Conservation (phyloP, 2,329 filamentous ascomycete genomes). For the Aspergillus cejpii region DNA sequence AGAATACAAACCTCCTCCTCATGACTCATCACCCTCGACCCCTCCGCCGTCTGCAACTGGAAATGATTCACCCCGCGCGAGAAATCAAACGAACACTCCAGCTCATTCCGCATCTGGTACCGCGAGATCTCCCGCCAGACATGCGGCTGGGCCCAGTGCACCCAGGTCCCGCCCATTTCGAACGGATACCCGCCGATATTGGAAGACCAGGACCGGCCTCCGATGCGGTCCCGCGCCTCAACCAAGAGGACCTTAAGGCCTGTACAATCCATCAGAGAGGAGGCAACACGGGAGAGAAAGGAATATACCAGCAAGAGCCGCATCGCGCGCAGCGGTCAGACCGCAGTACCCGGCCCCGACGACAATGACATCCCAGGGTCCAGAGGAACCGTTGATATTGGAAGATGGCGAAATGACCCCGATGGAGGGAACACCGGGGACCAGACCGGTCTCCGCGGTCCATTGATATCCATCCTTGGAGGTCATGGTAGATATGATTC, state of each 20-base stretch:
- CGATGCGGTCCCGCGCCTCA: constrained; percentile 46
- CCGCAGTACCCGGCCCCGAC: constrained; percentile 31
- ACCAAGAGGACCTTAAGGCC: constrained; percentile 41
- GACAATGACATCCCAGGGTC: constrained; percentile 22
- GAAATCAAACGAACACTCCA: constrained; percentile 40
- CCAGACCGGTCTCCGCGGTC: constrained; percentile 17
- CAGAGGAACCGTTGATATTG: constrained; percentile 7
- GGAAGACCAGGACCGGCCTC: constrained; percentile 45
- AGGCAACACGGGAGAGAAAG: no score
- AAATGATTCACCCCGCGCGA: constrained; percentile 41
- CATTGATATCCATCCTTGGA: constrained; percentile 26
- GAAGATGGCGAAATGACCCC: constrained; percentile 19
- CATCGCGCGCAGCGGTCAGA: constrained; percentile 28
- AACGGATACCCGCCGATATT: constrained; percentile 42
- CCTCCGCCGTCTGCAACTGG: constrained; percentile 30
- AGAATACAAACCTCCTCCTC: constrained; percentile 33
- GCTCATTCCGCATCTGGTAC: constrained; percentile 42
- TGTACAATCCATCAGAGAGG: constrained; percentile 5
- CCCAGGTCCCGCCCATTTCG: constrained; percentile 49
- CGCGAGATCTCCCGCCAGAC: constrained; percentile 43
- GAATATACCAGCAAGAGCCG: constrained; percentile 20
- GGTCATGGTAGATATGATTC: constrained; percentile 7
- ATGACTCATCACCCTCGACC: constrained; percentile 35
- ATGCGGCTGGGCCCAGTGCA: constrained; percentile 43
- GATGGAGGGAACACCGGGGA: constrained; percentile 17